Conservation (phyloP, 2,329 filamentous ascomycete genomes). For the Trichoderma sp. region DNA sequence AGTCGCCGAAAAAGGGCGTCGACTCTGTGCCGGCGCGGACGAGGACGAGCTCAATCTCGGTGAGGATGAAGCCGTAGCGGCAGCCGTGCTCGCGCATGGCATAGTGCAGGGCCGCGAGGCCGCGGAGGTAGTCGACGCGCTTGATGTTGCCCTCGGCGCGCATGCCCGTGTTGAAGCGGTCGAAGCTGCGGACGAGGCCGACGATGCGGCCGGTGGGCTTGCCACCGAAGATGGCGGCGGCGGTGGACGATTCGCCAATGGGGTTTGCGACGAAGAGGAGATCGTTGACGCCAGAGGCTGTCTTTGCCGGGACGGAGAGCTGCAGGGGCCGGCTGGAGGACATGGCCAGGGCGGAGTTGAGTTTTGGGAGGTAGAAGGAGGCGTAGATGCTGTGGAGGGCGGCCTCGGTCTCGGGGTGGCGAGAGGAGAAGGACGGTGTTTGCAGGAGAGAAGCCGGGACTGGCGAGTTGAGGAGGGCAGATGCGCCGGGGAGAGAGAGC, state of each 20-base stretch:
- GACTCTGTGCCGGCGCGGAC: constrained; percentile 75
- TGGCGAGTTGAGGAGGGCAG: constrained; percentile 70
- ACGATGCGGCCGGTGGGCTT: constrained; percentile 63
- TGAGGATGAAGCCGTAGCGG: constrained; percentile 94
- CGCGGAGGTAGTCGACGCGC: constrained; percentile 85
- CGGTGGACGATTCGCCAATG: constrained; percentile 57
- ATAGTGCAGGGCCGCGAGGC: constrained; percentile 81
- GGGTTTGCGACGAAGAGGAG: constrained; percentile 68
- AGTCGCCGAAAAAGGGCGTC: constrained; percentile 82
- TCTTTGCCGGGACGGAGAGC: constrained; percentile 46
- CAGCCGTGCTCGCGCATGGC: constrained; percentile 92
- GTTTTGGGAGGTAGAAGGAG: constrained; percentile 78
- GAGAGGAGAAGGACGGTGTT: constrained; percentile 55
- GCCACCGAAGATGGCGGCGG: constrained; percentile 52
- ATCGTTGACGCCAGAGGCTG: constrained; percentile 45
- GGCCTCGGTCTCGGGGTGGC: constrained; percentile 76
- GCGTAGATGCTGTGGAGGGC: constrained; percentile 75
- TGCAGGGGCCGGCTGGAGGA: constrained; percentile 68
- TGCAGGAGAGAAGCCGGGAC: constrained; percentile 65
- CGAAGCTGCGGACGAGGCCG: constrained; percentile 86
- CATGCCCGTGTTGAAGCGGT: constrained; percentile 95
- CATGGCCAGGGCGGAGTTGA: constrained; percentile 80
- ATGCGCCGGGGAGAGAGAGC: constrained; percentile 70
- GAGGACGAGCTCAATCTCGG: constrained; percentile 90
- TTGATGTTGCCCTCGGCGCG: constrained; percentile 81